phyloP scores from a whole-genome alignment of 805 yeast species.

The Nakazawaea wyomingensis region DNA sequence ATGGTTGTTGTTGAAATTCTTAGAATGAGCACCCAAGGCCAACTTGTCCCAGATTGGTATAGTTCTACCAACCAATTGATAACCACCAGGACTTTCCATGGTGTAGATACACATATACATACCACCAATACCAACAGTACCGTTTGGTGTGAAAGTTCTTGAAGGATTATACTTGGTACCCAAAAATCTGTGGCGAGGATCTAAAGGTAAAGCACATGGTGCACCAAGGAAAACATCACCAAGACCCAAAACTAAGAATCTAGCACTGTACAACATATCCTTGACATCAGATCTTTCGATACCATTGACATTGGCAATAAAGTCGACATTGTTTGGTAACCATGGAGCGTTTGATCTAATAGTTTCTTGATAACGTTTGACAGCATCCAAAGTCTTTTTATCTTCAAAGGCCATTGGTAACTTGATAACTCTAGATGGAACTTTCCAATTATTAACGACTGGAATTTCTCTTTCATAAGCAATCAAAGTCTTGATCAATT shows the following conservation, averaged over 20 bases:
- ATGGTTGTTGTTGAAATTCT: slow-evolving; percentile 36
- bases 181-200: slow-evolving; percentile 88
- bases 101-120: slow-evolving; percentile 98
- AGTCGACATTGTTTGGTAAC: slow-evolving; percentile 97
- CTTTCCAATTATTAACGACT: slow-evolving; percentile 76
- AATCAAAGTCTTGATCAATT: slow-evolving; percentile 56
- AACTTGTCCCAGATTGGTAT: slow-evolving; percentile 97
- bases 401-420: slow-evolving; percentile 98
- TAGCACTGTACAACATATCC: slow-evolving; percentile 82
- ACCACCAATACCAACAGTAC: slow-evolving; percentile 97
- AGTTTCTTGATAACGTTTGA: slow-evolving; percentile 86
- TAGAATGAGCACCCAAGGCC: slow-evolving; percentile 61
- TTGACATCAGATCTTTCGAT: slow-evolving; percentile 69
- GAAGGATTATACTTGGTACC: slow-evolving; percentile 97
- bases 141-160: slow-evolving; percentile 92
- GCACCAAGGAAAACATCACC: slow-evolving; percentile 98
- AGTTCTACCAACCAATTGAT: slow-evolving; percentile 93
- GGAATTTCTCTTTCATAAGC: slow-evolving; percentile 74
- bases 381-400: slow-evolving; percentile 81
- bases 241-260: slow-evolving; percentile 87
- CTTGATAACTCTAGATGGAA: slow-evolving; percentile 74
- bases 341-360: slow-evolving; percentile 92
- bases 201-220: slow-evolving; percentile 97
- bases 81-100: slow-evolving; percentile 98
- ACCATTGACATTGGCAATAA: slow-evolving; percentile 84